Conservation (phyloP, 2,329 filamentous ascomycete species). For the Fusarium denticulatum region DNA sequence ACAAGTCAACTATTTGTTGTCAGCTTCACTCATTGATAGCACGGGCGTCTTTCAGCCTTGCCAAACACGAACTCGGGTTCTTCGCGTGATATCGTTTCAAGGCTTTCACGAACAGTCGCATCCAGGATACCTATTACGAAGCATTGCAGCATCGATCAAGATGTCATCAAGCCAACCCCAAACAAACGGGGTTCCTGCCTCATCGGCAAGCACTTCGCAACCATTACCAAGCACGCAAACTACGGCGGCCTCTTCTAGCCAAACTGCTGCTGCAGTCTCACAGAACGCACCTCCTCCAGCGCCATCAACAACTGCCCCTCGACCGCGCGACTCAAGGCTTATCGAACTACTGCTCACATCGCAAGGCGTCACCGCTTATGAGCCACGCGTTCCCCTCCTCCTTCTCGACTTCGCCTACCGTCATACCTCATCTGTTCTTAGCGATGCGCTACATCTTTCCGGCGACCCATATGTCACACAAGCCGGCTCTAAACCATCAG, state of each 20-base stretch:
- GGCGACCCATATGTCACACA: conserved; percentile 73
- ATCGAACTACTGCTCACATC: conserved; percentile 83
- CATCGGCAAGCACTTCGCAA: conserved; percentile 52
- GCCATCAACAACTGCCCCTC: conserved; percentile 57
- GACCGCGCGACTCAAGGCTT: conserved; percentile 81
- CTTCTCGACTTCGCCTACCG: conserved; percentile 89
- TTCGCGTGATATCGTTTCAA: conserved; percentile 7
- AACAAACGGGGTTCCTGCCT: conserved; percentile 62
- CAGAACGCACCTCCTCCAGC: conserved; percentile 43
- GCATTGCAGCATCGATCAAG: conserved; percentile 1
- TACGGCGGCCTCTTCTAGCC: conserved; percentile 42
- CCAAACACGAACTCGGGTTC: conserved; percentile 1
- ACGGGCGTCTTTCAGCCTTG: neutral
- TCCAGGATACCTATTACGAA: neutral
- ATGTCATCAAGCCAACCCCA: conserved; percentile 57
- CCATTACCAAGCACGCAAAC: conserved; percentile 51
- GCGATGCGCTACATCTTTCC: conserved; percentile 74
- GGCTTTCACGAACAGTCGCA: neutral
- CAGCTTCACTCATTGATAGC: neutral
- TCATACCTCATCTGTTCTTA: conserved; percentile 77
- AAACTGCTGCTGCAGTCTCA: conserved; percentile 37
- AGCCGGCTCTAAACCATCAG: conserved; percentile 63
- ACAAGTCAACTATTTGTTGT: neutral
- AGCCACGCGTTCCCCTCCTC: conserved; percentile 82
- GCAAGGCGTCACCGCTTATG: conserved; percentile 81